Conservation (phyloP, 225 moss, liverwort and hornwort genomes). For the Neckera pumila region DNA sequence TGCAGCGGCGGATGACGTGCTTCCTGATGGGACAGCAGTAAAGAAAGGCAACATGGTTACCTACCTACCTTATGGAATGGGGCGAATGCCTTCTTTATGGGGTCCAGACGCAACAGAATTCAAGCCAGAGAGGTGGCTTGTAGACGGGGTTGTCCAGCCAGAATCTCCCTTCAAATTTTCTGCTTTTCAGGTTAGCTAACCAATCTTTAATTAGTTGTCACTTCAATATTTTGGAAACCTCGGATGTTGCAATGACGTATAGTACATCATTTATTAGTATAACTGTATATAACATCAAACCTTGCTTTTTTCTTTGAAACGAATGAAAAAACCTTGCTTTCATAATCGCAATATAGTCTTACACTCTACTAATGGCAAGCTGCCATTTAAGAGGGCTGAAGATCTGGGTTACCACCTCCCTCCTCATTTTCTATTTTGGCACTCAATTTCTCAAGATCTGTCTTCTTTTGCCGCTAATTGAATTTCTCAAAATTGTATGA, state of each 20-base stretch:
- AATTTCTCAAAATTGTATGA: background rate
- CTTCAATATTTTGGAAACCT: background rate
- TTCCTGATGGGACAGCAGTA: conserved; percentile 41
- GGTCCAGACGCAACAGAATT: conserved; percentile 39
- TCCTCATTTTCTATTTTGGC: background rate
- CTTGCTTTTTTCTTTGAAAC: background rate
- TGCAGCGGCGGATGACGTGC: conserved; percentile 10
- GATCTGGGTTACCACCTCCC: background rate
- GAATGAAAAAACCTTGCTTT: too few relatives aligned
- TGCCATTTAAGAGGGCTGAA: background rate
- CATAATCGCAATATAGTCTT: too few relatives aligned
- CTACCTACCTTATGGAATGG: conserved; percentile 49
- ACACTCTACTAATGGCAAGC: background rate
- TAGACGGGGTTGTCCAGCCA: conserved; percentile 22
- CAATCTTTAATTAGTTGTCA: background rate
- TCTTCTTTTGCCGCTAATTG: background rate
- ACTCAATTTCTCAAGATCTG: background rate
- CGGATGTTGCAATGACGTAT: background rate
- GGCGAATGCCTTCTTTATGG: conserved; percentile 43
- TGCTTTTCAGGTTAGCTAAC: conserved; percentile 40
- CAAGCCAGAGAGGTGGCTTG: conserved; percentile 61
- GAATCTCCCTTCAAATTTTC: conserved; percentile 56
- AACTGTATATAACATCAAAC: background rate
- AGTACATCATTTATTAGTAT: background rate
- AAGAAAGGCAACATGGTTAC: conserved; percentile 21